These are phyloP conservation scores for Cadophora luteo-olivacea DNA, from an alignment of 2,329 filamentous ascomycete genomes.

Conservation along the genomic window DNA sequence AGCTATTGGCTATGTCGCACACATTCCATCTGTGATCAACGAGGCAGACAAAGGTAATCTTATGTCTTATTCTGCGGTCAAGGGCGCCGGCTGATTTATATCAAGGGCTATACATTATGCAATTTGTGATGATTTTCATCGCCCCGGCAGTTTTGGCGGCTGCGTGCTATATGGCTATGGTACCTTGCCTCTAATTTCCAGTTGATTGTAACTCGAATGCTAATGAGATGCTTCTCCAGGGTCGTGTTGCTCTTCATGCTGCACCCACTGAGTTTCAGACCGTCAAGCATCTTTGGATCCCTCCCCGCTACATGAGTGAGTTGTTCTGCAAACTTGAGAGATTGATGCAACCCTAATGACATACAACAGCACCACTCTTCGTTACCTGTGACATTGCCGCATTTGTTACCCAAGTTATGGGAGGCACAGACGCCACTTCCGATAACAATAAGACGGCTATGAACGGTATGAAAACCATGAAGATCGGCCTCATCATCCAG, in stretches of 20 bases:
- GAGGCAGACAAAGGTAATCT: constrained; percentile 5
- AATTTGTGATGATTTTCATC: constrained; percentile 12
- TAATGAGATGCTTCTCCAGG: neutral
- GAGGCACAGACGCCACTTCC: neutral
- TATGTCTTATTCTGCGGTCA: neutral
- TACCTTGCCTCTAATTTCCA: neutral
- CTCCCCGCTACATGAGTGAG: constrained; percentile 15
- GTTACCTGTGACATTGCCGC: constrained; percentile 9
- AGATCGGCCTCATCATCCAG: constrained; percentile 11
- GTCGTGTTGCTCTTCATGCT: constrained; percentile 7
- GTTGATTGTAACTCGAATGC: neutral
- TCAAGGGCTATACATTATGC: constrained; percentile 1
- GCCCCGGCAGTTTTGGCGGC: constrained; percentile 1
- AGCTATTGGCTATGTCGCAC: constrained; percentile 4
- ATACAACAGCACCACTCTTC: neutral
- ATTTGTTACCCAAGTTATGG: constrained; percentile 11
- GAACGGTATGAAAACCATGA: neutral
- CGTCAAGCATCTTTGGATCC: constrained; percentile 13
- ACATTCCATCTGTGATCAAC: neutral
- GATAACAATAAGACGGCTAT: neutral
- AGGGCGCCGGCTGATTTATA: no score
- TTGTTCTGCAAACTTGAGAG: neutral
- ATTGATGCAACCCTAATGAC: neutral
- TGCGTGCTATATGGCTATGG: constrained; percentile 10
- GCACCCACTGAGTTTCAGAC: constrained; percentile 3